Base-by-base conservation (phyloP, 1,284 basidiomycete genomes). In the Irpex rosettiformis region DNA sequence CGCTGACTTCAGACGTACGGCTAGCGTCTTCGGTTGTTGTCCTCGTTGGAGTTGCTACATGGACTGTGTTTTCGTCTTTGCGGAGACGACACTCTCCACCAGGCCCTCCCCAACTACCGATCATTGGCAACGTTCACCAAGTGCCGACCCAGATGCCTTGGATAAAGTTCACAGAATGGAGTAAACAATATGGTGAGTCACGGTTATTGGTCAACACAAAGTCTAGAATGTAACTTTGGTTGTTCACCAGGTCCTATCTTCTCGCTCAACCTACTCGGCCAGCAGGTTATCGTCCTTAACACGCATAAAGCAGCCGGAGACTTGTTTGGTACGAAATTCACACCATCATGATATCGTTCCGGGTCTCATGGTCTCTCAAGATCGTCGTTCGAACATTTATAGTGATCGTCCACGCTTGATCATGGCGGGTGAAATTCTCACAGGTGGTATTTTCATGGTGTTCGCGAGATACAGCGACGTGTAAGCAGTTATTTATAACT, bases 321-420 rank as follows among this genome's bases (percentile, higher is more conserved):
- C 18, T 69, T 89, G 52, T 71, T 89, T 61, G 85, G 86, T 59
- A 84, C 79, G 64, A 11, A 10, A 16, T 18, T 47, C 43, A 37
- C 18, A n/a, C n/a, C n/a, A n/a, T n/a, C n/a, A n/a, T n/a, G n/a
- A n/a, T n/a, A n/a, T n/a, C n/a, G n/a, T n/a, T n/a, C n/a, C n/a
- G n/a, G 43, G 21, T 13, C 43, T 8, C 21, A 18, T 18, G 43
- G 5, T 7, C 24, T 51, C 22, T 27, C 10, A 8, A 51, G 48
- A 51, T 25, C 48, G 48, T 22, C 79, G 82, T 22, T 82, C 84
- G 3, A 73, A 74, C 6, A 81, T 86, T 52, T 88, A 87, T 66
- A 81, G 83, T 7, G 85, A 88, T 68, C 85, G 83, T 61, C 83
- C 84, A 0, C 73, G 73, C 27, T 70, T 87, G 21, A 73, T 83